Evolutionary conservation across 371 early-diverging fungal species (phyloP).

Genomic region (Saksenaea oblongispora): DNA sequence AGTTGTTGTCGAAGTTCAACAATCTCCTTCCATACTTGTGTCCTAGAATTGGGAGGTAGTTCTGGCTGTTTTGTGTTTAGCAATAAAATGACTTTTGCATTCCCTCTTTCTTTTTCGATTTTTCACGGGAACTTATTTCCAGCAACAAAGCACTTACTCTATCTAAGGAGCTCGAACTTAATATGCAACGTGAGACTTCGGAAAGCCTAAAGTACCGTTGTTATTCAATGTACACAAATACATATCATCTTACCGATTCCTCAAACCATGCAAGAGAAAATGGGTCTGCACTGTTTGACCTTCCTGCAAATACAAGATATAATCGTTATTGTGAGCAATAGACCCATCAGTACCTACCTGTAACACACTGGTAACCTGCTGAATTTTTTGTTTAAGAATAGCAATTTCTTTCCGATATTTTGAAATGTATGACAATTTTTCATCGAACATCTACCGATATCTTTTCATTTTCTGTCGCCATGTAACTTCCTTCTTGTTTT

Average conservation of each 20-base stretch:
- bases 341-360: background rate
- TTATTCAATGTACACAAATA: background rate
- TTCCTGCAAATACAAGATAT: background rate
- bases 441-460: conserved; percentile 12
- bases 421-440: conserved; percentile 3
- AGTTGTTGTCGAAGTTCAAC: conserved; percentile 11
- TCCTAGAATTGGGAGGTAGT: background rate
- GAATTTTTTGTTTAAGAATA: background rate
- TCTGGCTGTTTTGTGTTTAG: background rate
- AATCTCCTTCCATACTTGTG: background rate
- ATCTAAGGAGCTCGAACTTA: background rate
- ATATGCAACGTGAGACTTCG: background rate
- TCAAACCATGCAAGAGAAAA: background rate
- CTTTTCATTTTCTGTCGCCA: background rate
- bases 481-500: background rate
- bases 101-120: background rate
- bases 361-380: background rate
- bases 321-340: background rate
- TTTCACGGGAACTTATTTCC: background rate
- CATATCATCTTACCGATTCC: background rate
- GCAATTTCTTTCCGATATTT: background rate
- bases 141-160: background rate
- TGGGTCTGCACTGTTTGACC: background rate
- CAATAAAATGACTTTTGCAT: background rate
- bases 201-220: background rate